phyloP scores from a whole-genome alignment of 2,329 filamentous ascomycete species.

The Aspergillus pseudoterreus region DNA sequence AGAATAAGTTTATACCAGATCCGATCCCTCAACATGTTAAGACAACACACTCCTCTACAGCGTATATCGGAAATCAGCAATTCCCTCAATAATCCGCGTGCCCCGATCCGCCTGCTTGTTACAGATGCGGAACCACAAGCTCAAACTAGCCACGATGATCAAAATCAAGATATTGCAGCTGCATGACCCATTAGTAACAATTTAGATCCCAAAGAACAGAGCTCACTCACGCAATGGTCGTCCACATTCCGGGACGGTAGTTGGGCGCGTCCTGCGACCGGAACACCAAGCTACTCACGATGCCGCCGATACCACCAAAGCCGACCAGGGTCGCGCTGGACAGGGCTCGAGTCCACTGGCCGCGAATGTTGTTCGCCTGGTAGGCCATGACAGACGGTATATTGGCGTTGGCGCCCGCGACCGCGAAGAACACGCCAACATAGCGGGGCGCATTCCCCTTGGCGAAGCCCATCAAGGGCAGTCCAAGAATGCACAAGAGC shows the following conservation, averaged over 20 bases:
- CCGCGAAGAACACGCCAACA: slow-evolving; percentile 70
- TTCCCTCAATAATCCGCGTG: slow-evolving; percentile 32
- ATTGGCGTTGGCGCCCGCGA: slow-evolving; percentile 73
- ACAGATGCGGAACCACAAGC: slow-evolving; percentile 29
- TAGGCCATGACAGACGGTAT: slow-evolving; percentile 61
- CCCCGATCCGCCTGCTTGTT: slow-evolving; percentile 34
- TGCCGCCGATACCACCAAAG: slow-evolving; percentile 73
- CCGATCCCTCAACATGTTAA: background rate
- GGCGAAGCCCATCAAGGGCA: slow-evolving; percentile 70
- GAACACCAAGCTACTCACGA: slow-evolving; percentile 70
- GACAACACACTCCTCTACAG: background rate
- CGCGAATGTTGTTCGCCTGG: slow-evolving; percentile 82
- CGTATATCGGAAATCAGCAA: slow-evolving; percentile 38
- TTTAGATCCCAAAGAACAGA: background rate
- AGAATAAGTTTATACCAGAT: background rate
- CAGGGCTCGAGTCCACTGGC: slow-evolving; percentile 82
- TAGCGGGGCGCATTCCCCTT: slow-evolving; percentile 58
- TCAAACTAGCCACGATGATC: slow-evolving; percentile 24
- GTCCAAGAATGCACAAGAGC: slow-evolving; percentile 63
- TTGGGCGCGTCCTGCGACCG: slow-evolving; percentile 38
- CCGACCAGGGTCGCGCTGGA: slow-evolving; percentile 72
- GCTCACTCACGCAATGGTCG: slow-evolving; percentile 27
- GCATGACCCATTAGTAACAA: slow-evolving; percentile 6
- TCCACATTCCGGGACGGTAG: slow-evolving; percentile 31
- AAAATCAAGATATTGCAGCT: slow-evolving; percentile 35